phyloP scores from a whole-genome alignment of 495 filamentous ascomycete species.

The Podospora sp. region DNA sequence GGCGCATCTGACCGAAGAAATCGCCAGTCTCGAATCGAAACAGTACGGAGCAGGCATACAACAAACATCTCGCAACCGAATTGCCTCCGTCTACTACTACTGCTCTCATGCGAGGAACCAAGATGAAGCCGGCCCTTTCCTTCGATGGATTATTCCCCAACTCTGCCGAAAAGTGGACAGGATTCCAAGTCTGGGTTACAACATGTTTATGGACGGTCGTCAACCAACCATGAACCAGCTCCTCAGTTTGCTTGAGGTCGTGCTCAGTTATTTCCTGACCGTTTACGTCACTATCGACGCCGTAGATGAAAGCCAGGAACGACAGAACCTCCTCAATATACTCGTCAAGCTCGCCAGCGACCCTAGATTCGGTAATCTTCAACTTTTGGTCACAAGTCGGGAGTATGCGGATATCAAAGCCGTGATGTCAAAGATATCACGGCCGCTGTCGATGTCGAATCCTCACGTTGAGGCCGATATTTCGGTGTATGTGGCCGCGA shows the following conservation, averaged over 20 bases:
- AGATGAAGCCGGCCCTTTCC: neutral
- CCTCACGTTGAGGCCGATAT: neutral
- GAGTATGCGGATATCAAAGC: slow-evolving; percentile 2
- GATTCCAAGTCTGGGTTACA: slow-evolving; percentile 26
- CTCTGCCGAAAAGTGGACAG: slow-evolving; percentile 22
- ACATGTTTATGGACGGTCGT: slow-evolving; percentile 14
- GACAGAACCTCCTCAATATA: neutral
- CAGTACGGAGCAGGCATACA: too few relatives aligned
- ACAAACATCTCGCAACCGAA: too few relatives aligned
- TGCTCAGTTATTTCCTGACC: neutral
- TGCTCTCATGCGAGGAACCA: neutral
- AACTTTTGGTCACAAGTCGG: slow-evolving; percentile 4
- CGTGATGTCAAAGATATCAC: slow-evolving; percentile 7
- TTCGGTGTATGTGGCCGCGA: neutral
- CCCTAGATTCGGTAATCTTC: neutral
- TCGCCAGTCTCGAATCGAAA: neutral
- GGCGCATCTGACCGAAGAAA: neutral
- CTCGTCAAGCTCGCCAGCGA: neutral
- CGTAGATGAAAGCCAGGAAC: neutral
- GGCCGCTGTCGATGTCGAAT: slow-evolving; percentile 1
- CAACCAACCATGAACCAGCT: slow-evolving; percentile 4
- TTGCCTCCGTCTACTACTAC: neutral
- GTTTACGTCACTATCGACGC: neutral
- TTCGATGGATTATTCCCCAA: neutral
- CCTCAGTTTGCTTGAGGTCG: neutral